Evolutionary conservation across 371 early-diverging fungal genomes (phyloP).

Genomic region (Zopfochytrium polystomum): DNA sequence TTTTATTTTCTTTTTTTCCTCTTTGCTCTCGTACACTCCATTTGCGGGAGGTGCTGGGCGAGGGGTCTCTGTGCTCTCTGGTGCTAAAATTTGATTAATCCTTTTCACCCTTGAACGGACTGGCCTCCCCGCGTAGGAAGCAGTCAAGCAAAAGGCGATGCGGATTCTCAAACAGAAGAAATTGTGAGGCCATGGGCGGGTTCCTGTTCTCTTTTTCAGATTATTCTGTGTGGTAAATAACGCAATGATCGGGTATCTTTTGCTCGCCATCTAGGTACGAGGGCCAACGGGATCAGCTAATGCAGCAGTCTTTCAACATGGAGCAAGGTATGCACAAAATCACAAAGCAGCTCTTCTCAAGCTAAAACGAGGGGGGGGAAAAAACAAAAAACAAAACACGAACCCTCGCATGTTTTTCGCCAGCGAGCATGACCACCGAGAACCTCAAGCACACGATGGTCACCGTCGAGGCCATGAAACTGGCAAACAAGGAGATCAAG

Average conservation of each 20-base stretch:
- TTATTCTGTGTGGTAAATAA: too few species aligned
- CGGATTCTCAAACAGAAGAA: constrained; percentile 89
- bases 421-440: constrained; percentile 87
- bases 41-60: too few species aligned
- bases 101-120: background rate
- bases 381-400: too few species aligned
- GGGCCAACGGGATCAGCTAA: constrained; percentile 84
- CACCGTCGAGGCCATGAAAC: constrained; percentile 92
- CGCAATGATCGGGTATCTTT: background rate
- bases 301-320: constrained; percentile 96
- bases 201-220: too few species aligned
- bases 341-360: too few species aligned
- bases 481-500: constrained; percentile 89
- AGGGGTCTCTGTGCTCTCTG: too few species aligned
- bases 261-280: constrained; percentile 65
- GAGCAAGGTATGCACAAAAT: constrained; percentile 68
- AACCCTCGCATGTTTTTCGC: too few species aligned
- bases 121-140: constrained; percentile 54
- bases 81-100: too few species aligned
- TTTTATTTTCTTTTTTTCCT: background rate
- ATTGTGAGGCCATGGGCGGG: too few species aligned
- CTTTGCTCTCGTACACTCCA: too few species aligned
- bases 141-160: constrained; percentile 86
- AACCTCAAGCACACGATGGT: constrained; percentile 89
- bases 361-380: too few species aligned